Evolutionary conservation across 2,329 filamentous ascomycete species (phyloP), one percentile per base, ranked within the genome.

Genomic region (Sclerotinia nivalis): DNA sequence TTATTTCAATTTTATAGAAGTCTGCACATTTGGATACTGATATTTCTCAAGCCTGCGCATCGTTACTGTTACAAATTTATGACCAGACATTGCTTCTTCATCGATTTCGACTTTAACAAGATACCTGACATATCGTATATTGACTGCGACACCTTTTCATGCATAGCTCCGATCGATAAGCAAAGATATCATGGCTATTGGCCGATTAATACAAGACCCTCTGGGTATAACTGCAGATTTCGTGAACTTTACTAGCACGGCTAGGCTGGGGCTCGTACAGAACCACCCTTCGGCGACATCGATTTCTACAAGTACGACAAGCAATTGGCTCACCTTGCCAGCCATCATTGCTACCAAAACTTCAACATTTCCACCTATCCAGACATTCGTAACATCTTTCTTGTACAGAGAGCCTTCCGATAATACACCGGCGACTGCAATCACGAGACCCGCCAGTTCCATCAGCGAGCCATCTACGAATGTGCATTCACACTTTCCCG

Each of bases 311-410:
- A 28, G 31, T 15, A 62, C 45, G 5, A 52, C 15, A 37, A 52
- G 22, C 12, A 25, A 12, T 50, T 52, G 15, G n/a, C 15, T 65
- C 4, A 37, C 61, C 34, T 40, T 43, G 13, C 13, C 49, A 65
- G 9, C 61, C 15, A 28, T 28, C 2, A 43, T 31, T 22, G 22
- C 61, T 9, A 40, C 34, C 15, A 47, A 40, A 34, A 4, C 8
- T 22, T 65, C 47, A 28, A 20, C 22, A n/a, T 52, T 52, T 25
- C 10, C 9, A 40, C 31, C 61, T 22, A 52, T 65, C 18, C 47
- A 65, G 25, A 65, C 61, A 65, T n/a, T 65, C 34, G 25, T 43
- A 65, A 65, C 47, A 20, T 65, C 61, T 52, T 52, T 65, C 9
- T 28, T 52, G 15, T 28, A 52, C 5, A 65, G 49, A 28, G 47